A percentile compares a stretch with the other conserved stretches of the same genome.
phyloP scores from a whole-genome alignment of 129 eudicot species.

The Artemisia tridentata region DNA sequence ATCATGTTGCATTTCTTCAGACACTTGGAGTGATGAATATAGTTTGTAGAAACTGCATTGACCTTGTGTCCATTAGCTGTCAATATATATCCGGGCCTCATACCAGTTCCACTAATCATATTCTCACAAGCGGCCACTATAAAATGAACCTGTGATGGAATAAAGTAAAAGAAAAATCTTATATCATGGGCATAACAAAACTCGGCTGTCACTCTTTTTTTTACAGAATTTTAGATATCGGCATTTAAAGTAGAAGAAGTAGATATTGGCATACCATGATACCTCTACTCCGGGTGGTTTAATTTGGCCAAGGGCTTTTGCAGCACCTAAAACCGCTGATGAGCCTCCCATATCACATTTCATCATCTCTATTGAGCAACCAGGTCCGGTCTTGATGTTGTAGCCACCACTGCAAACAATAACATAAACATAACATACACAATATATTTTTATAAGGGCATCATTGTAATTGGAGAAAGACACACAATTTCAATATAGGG shows the following conservation, averaged over 20 bases:
- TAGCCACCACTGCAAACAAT: slow-evolving; percentile 84
- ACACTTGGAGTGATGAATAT: no score
- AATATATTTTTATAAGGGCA: no score
- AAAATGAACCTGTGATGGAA: slow-evolving; percentile 73
- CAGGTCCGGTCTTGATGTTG: slow-evolving; percentile 95
- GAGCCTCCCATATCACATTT: slow-evolving; percentile 99
- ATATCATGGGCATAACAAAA: no score
- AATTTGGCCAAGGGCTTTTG: slow-evolving; percentile 97
- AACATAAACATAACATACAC: not conserved
- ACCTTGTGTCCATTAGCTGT: no score
- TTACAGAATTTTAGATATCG: no score
- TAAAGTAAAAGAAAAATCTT: slow-evolving; percentile 2
- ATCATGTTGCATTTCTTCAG: no score
- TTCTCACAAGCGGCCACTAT: slow-evolving; percentile 99
- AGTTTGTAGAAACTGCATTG: no score
- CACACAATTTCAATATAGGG: no score
- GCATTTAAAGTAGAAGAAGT: no score
- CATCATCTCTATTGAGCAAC: slow-evolving; percentile 90
- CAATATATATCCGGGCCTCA: slow-evolving; percentile 93
- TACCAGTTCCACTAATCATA: slow-evolving; percentile 98
- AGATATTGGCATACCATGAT: not conserved
- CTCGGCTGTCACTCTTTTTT: no score
- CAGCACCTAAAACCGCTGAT: slow-evolving; percentile 97
- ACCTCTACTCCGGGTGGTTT: slow-evolving; percentile 97
- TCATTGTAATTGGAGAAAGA: no score